Base-by-base conservation (phyloP, 371 early-diverging fungal genomes). In the Syncephalastrum sp. region DNA sequence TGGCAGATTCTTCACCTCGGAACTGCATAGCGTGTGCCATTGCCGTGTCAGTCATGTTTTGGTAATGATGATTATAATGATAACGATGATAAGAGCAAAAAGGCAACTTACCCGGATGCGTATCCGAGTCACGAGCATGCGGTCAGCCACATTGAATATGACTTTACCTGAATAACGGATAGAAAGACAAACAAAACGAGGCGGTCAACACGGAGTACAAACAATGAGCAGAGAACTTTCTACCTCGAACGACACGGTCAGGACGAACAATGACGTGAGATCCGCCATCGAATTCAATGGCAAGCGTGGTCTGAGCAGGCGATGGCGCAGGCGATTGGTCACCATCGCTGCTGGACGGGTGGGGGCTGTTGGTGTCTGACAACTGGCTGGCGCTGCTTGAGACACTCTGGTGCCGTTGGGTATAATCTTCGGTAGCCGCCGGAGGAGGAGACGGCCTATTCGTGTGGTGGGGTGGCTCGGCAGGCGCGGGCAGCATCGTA, bases 281-380 rank as follows among this genome's bases (percentile, higher is more conserved):
- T 7, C 80, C 80, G 21, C 80, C 80, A 17, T 79, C 77, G 50
- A 79, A 79, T 44, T 79, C 80, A 8, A 79, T 53, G 8, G 47
- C 17, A 2, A 60, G 47, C 0, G 54, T 14, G 1, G 60, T 60
- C 15, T 41, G 43, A 24, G 50, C 21, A n/a, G 58, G 58, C n/a
- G 47, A 16, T 17, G 27, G 27, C 14, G 51, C 12, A 10, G 51
- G 25, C 24, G 19, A 47, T 2, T 44, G 45, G 21, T 50, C 24
- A 10, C 38, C n/a, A 4, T 27, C 50, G 27, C 53, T 52, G n/a
- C 29, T 29, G 41, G 19, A n/a, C n/a, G 55, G 25, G 45, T 47
- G 38, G 8, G 38, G 38, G 12, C 38, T 33, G 38, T 33, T 33
- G 10, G 38, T 8, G 38, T 33, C 38, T 33, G 38, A 33, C 38